These are phyloP conservation scores for Malus asiatica DNA, from an alignment of 306 rosid genomes.

Conservation along the genomic window DNA sequence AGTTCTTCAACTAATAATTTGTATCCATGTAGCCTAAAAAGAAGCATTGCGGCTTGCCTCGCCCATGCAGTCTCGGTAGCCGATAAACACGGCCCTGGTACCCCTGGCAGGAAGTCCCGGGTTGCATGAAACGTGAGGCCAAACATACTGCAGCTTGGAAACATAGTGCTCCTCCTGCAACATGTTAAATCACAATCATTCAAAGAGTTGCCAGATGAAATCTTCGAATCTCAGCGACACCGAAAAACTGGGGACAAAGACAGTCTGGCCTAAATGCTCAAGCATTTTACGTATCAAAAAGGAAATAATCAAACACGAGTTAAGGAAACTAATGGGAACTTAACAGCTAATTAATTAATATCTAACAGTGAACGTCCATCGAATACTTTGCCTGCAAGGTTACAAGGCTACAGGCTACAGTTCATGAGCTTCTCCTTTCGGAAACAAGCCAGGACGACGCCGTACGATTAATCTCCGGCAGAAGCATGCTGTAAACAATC, in stretches of 20 bases:
- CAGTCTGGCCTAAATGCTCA: neutral
- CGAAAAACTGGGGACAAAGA: neutral
- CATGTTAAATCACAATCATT: neutral
- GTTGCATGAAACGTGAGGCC: conserved; percentile 84
- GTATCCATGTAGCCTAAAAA: neutral
- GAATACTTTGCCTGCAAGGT: neutral
- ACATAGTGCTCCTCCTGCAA: conserved; percentile 80
- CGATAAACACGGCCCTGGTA: conserved; percentile 50
- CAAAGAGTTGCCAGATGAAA: neutral
- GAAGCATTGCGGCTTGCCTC: conserved; percentile 34
- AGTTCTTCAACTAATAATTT: neutral
- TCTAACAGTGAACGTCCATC: neutral
- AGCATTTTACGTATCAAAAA: neutral
- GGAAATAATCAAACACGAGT: neutral
- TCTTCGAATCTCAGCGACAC: neutral
- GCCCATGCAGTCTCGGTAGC: conserved; percentile 53
- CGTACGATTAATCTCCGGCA: neutral
- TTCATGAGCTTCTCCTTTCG: too few species aligned
- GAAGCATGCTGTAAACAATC: neutral
- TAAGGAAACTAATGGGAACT: neutral
- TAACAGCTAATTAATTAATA: neutral
- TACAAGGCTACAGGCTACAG: neutral
- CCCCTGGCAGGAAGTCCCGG: conserved; percentile 75
- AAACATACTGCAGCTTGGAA: conserved; percentile 63
- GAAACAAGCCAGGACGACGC: neutral